These are phyloP conservation scores for Oryza punctata DNA, from an alignment of 176 grass and related monocot species.

Conservation along the genomic window DNA sequence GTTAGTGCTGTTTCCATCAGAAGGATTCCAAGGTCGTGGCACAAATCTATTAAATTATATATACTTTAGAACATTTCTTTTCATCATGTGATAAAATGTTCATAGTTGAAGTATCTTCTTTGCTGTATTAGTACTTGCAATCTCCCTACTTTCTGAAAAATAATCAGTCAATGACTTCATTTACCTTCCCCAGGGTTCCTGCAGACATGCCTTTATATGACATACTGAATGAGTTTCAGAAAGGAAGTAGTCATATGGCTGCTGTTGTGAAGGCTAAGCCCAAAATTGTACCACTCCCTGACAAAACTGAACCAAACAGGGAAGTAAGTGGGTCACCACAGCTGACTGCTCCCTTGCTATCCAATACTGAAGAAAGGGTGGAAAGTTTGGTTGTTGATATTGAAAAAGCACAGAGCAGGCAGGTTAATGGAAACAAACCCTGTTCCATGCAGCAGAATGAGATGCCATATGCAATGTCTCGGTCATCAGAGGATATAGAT, in stretches of 20 bases:
- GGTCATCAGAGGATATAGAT: slow-evolving; percentile 88
- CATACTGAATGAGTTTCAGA: slow-evolving; percentile 99
- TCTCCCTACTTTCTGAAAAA: slow-evolving; percentile 12
- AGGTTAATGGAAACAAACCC: slow-evolving; percentile 58
- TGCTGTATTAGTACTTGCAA: slow-evolving; percentile 32
- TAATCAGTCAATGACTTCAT: slow-evolving; percentile 20
- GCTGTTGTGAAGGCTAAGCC: slow-evolving; percentile 88
- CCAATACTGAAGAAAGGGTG: slow-evolving; percentile 59
- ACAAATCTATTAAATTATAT: slow-evolving; percentile 21
- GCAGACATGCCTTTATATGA: slow-evolving; percentile 98
- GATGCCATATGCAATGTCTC: slow-evolving; percentile 34
- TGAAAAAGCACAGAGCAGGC: slow-evolving; percentile 56
- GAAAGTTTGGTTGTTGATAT: slow-evolving; percentile 75
- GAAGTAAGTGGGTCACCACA: slow-evolving; percentile 38
- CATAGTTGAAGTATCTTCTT: slow-evolving; percentile 7
- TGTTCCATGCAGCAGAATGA: slow-evolving; percentile 35
- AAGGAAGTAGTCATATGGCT: slow-evolving; percentile 99
- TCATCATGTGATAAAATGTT: slow-evolving; percentile 11
- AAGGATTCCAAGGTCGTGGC: slow-evolving; percentile 88
- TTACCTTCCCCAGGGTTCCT: slow-evolving; percentile 73
- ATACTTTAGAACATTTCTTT: slow-evolving; percentile 12
- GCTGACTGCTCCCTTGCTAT: slow-evolving; percentile 64
- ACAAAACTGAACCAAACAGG: slow-evolving; percentile 56
- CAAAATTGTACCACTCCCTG: slow-evolving; percentile 41
- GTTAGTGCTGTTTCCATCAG: slow-evolving; percentile 99